Base-by-base conservation (phyloP, 2,329 filamentous ascomycete genomes). In the Dothidotthia symphoricarpi region DNA sequence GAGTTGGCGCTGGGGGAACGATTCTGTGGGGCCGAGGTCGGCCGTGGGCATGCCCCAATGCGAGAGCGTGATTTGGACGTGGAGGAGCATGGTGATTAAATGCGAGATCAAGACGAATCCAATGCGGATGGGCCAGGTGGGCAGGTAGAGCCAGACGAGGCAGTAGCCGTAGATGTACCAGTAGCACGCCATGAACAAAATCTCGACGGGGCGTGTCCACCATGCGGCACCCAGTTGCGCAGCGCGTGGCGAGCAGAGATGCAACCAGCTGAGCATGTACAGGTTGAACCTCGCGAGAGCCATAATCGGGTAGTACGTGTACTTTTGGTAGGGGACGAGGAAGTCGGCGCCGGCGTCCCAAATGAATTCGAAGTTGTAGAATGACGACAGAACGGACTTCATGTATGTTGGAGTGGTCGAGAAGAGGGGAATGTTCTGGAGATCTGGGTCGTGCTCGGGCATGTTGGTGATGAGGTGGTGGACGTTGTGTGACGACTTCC, bases 11-110 rank as follows among this genome's bases (percentile, higher is more conserved):
- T 95, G 88, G 1, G 89, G 82, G 64, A 95, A 95, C 0, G 86
- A 93, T 64, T 95, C 89, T 34, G 83, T 75, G 1, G 85, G 81
- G 0, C 90, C 90, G 10, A 95, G 75, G 55, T 95, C 88, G 9
- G 86, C 78, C 0, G 89, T 95, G 53, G 86, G 91, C 89, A 95
- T 95, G 50, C 87, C 87, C 67, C 94, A 95, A 67, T 95, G 89
- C 2, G 86, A 93, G 13, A 95, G 77, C 0, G 88, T 94, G 63
- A 95, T 95, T 64, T 95, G 89, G 9, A 91, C 78, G 64, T 95
- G 89, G 34, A 95, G 72, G 2, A 88, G 85, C 66, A 86, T 85
- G 6, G 87, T 87, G 16, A 88, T 76, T 59, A 88, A 78, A 61
- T 95, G 88, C 59, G 85, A 90, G 58, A 93, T 69, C 63, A 94